Evolutionary conservation across 352 stramenopile genomes (phyloP), one percentile per base, ranked within the genome.

Genomic region (Globisporangium uncinulatum): DNA sequence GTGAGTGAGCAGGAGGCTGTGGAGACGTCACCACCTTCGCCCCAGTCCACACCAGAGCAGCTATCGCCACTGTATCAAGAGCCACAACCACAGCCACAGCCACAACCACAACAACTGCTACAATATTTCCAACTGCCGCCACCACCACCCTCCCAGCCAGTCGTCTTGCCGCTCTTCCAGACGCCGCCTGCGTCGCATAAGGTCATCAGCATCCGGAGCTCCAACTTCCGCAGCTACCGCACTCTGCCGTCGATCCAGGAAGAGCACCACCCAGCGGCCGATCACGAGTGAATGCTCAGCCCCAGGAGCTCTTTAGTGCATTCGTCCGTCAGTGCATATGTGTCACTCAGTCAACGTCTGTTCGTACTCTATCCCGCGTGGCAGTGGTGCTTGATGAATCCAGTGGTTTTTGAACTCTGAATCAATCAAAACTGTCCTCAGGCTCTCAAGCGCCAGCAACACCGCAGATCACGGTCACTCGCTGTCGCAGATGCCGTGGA

Each of bases 401-500:
- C 4, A 29, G 24, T 29, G 24, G 24, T 29, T 29, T 29, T 29
- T 29, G 24, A 29, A 4, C 24, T 29, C 1, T 29, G 24, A 29
- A 29, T 4, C 24, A 29, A 29, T 29, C 24, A 29, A 29, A 29
- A 29, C 24, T 29, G 1, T 29, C 2, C 24, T 29, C 24, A 4
- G 4, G 24, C 24, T 29, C 24, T 29, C 24, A 29, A 29, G 24
- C 24, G 24, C 24, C 24, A 29, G 24, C 24, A 29, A 29, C 24
- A 29, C 24, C 24, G 24, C 24, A 29, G 4, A 4, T 29, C 24
- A 4, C 24, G 24, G 19, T 73, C 62, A 89, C 56, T 80, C 63
- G 54, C 54, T 75, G 51, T 74, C 76, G 52, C 83, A 94, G 66
- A 92, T 63, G 57, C 76, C 74, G 53, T 74, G 67, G 45, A 92